Evolutionary conservation across 2,329 filamentous ascomycete species (phyloP).

Genomic region (Epichloe coenophiala): DNA sequence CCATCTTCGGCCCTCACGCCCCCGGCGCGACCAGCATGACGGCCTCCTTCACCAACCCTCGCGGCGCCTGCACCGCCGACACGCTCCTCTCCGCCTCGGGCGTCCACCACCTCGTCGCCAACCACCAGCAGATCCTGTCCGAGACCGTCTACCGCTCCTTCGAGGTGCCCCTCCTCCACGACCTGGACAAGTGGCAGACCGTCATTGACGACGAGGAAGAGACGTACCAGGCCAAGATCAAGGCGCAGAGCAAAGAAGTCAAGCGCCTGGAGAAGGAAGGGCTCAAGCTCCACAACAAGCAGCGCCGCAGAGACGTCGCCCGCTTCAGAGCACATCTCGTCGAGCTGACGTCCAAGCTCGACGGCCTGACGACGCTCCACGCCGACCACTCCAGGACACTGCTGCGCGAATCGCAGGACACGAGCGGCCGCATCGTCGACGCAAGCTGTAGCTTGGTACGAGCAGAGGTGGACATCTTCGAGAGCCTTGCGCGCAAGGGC

Average conservation of each 20-base stretch:
- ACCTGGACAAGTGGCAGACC: conserved; percentile 51
- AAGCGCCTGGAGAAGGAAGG: conserved; percentile 52
- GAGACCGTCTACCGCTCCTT: conserved; percentile 57
- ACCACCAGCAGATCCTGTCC: conserved; percentile 56
- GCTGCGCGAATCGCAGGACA: conserved; percentile 51
- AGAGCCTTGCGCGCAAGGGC: conserved; percentile 51
- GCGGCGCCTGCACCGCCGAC: conserved; percentile 46
- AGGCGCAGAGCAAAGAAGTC: conserved; percentile 45
- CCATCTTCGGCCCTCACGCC: conserved; percentile 26
- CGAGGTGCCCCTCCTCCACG: conserved; percentile 56
- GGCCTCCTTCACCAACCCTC: conserved; percentile 31
- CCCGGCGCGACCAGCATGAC: conserved; percentile 24
- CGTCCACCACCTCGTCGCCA: conserved; percentile 53
- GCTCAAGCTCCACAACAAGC: conserved; percentile 45
- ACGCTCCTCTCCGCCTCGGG: conserved; percentile 48
- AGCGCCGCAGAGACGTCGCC: conserved; percentile 45
- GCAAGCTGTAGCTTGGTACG: conserved; percentile 51
- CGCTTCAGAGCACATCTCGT: conserved; percentile 50
- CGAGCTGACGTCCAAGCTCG: conserved; percentile 46
- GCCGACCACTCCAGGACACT: conserved; percentile 45
- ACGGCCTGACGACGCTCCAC: conserved; percentile 48
- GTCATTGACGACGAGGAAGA: conserved; percentile 53
- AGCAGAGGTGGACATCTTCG: conserved; percentile 58
- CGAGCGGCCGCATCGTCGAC: conserved; percentile 47
- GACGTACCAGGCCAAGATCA: conserved; percentile 41